A percentile compares a stretch with the other conserved stretches of the same genome.
phyloP scores from a whole-genome alignment of 1,284 basidiomycete species.

The Malassezia japonica region DNA sequence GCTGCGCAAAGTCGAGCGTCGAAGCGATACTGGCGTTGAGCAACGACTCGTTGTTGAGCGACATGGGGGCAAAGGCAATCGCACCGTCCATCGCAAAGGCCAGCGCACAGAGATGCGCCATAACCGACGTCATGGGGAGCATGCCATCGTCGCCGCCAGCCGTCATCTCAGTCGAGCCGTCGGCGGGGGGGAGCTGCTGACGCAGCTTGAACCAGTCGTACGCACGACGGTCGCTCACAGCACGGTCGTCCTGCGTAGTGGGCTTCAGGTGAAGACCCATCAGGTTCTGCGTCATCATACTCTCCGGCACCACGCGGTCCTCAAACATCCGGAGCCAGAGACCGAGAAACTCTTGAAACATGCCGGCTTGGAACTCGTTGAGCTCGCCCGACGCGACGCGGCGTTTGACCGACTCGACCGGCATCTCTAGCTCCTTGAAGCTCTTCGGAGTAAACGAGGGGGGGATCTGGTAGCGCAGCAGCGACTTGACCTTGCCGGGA shows the following conservation, averaged over 20 bases:
- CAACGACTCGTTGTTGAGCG: constrained; percentile 23
- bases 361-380: constrained; percentile 1
- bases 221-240: constrained; percentile 11
- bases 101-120: constrained; percentile 16
- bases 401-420: constrained; percentile 13
- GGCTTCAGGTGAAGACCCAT: constrained; percentile 10
- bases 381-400: constrained; percentile 22
- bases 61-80: constrained; percentile 37
- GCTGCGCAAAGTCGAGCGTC: constrained; percentile 35
- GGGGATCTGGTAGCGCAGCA: constrained; percentile 19
- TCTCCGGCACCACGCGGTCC: neutral
- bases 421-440: constrained; percentile 13
- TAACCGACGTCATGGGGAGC: constrained; percentile 7
- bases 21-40: constrained; percentile 23
- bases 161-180: constrained; percentile 1
- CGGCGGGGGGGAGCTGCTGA: constrained; percentile 5
- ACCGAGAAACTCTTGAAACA: constrained; percentile 3
- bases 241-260: constrained; percentile 11
- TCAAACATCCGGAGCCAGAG: constrained; percentile 13
- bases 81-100: constrained; percentile 33
- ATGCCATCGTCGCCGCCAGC: neutral
- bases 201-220: constrained; percentile 24
- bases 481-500: neutral
- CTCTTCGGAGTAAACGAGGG: constrained; percentile 17
- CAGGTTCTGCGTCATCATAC: constrained; percentile 12